Conservation (phyloP, 805 yeast genomes). For the Hanseniaspora singularis region DNA sequence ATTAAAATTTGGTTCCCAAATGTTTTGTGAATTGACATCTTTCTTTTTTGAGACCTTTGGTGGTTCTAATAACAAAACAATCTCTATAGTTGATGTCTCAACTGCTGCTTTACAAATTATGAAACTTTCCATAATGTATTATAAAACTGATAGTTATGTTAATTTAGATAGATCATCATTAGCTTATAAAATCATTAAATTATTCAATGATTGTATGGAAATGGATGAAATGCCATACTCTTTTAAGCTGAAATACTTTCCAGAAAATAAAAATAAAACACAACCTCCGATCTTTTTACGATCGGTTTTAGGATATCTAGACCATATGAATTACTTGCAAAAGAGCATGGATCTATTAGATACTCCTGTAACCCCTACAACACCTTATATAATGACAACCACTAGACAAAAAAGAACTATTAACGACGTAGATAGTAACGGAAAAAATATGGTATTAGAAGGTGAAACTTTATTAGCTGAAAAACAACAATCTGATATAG, state of each 20-base stretch:
- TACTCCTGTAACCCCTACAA: not conserved
- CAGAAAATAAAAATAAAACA: slow-evolving; percentile 1
- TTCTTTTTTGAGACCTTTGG: slow-evolving; percentile 43
- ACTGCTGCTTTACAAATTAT: slow-evolving; percentile 41
- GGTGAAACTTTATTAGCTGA: slow-evolving; percentile 25
- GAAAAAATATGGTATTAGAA: slow-evolving; percentile 26
- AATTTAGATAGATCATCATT: not conserved
- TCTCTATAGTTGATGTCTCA: slow-evolving; percentile 36
- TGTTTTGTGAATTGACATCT: slow-evolving; percentile 54
- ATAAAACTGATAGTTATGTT: slow-evolving; percentile 7
- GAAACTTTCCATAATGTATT: slow-evolving; percentile 33
- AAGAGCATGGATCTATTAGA: too few species aligned
- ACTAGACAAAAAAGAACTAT: not conserved
- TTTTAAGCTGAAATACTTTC: slow-evolving; percentile 25
- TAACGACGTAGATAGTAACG: not conserved
- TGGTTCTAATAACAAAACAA: slow-evolving; percentile 38
- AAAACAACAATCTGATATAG: too few species aligned
- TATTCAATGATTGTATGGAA: slow-evolving; percentile 4
- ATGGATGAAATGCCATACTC: slow-evolving; percentile 24
- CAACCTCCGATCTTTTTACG: slow-evolving; percentile 13
- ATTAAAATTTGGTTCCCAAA: slow-evolving; percentile 44
- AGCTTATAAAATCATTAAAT: not conserved
- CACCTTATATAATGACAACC: not conserved
- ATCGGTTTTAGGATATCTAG: slow-evolving; percentile 6
- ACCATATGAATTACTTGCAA: not conserved